phyloP scores from a whole-genome alignment of 768 basidiomycete species.

The Postia placenta region DNA sequence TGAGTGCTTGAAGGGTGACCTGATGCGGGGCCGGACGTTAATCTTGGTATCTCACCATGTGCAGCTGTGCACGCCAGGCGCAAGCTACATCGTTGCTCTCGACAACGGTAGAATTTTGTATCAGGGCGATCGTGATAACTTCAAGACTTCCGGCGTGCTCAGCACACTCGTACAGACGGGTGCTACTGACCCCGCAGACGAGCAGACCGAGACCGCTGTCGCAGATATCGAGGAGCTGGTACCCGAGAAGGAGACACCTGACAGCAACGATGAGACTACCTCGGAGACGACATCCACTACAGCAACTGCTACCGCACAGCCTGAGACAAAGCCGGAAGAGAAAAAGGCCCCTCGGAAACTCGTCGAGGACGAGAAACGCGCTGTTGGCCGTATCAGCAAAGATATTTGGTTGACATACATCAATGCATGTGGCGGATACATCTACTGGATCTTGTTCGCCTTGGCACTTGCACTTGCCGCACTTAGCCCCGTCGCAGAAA shows the following conservation, averaged over 20 bases:
- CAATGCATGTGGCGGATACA: conserved; percentile 29
- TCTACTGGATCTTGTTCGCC: conserved; percentile 35
- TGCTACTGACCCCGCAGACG: conserved; percentile 31
- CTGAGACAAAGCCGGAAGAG: conserved; percentile 19
- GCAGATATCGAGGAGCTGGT: conserved; percentile 28
- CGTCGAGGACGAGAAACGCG: conserved; percentile 59
- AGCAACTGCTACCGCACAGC: conserved; percentile 27
- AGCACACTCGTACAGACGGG: conserved; percentile 58
- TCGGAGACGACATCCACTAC: conserved; percentile 42
- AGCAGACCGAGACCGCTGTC: conserved; percentile 38
- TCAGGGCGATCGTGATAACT: conserved; percentile 58
- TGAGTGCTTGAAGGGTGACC: conserved; percentile 72
- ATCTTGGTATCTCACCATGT: conserved; percentile 94
- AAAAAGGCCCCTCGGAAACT: conserved; percentile 73
- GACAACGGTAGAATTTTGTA: conserved; percentile 79
- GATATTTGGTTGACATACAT: conserved; percentile 43
- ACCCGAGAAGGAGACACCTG: conserved; percentile 14
- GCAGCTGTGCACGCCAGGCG: conserved; percentile 76
- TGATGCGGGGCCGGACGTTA: conserved; percentile 75
- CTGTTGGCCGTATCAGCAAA: conserved; percentile 39
- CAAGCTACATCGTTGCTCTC: conserved; percentile 75
- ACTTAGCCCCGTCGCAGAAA: conserved; percentile 39
- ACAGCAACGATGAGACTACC: conserved; percentile 15
- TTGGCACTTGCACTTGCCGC: conserved; percentile 31
- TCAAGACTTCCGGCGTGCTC: conserved; percentile 64